Evolutionary conservation across 192 early-diverging fungal species (phyloP), one percentile per base, ranked within the genome.

Genomic region (Coemansia sp.): DNA sequence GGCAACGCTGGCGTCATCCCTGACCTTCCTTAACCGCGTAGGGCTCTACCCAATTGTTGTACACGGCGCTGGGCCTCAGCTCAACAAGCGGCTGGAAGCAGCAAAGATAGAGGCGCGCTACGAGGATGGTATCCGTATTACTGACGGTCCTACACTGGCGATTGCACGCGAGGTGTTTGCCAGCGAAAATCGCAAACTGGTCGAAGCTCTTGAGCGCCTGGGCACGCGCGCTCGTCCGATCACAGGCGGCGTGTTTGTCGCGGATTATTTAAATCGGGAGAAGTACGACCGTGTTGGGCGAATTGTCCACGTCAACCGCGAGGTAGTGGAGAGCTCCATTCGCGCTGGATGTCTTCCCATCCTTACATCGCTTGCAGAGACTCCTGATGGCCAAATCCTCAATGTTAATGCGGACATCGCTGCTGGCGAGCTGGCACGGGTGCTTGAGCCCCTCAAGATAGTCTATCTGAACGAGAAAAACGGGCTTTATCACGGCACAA

Each of bases 351-450:
- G 93, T 23, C 82, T 98, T 56, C 95, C 97, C 16, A 98, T 99
- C 67, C 82, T 99, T 58, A 98, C 95, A 18, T 92, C 90, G 56
- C 86, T 99, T 55, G 96, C 96, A 6, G 95, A 97, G 76, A 97
- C 96, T 2, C 92, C 93, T 31, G 84, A 87, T 34, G 95, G 97
- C 58, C 97, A 99, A 76, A 94, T 97, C 60, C 83, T 99, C 62
- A 99, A 99, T 55, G 95, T 98, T 56, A 99, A 99, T 81, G 97
- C 97, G 44, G 97, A 99, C 78, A 92, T 97, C 44, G 97, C 96
- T 23, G 96, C 95, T 8, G 96, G 93, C 55, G 97, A 99, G 75
- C 83, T 99, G 54, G 97, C 96, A 21, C 90, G 90, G 27, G 97
- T 95, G 0, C 73, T 99, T 30, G 93, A 99, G 85, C 97, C 95